phyloP scores from a whole-genome alignment of 2,329 filamentous ascomycete species.

The Colletotrichum falcatum region DNA sequence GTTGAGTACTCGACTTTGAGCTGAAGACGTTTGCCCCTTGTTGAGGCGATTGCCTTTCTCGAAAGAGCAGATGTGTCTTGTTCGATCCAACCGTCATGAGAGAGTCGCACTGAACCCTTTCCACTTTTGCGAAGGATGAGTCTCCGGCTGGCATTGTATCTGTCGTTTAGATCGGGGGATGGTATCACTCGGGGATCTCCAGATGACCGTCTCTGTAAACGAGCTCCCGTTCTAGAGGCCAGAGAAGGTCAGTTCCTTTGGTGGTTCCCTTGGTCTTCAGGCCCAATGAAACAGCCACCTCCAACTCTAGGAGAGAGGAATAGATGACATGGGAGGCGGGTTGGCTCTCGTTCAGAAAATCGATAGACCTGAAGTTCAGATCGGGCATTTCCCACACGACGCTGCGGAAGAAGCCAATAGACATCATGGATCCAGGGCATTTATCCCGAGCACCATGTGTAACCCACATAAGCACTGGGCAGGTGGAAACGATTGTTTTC shows the following conservation, averaged over 20 bases:
- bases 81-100: not conserved
- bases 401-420: not conserved
- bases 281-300: not conserved
- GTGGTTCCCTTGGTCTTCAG: not conserved
- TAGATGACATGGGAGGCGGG: not conserved
- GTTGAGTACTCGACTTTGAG: not conserved
- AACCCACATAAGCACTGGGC: not conserved
- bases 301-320: not conserved
- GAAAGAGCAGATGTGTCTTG: not conserved
- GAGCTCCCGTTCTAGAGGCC: not conserved
- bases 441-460: not conserved
- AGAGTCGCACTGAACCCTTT: not conserved
- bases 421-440: not conserved
- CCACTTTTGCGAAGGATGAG: not conserved
- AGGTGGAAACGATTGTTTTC: not conserved
- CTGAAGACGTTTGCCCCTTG: not conserved
- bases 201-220: not conserved
- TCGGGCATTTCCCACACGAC: not conserved
- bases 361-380: not conserved
- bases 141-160: not conserved
- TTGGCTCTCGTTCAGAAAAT: not conserved
- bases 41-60: not conserved
- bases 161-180: not conserved
- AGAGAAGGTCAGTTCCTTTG: not conserved
- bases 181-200: not conserved